Conservation (phyloP, 2,329 filamentous ascomycete genomes). For the Remersonia thermophila region DNA sequence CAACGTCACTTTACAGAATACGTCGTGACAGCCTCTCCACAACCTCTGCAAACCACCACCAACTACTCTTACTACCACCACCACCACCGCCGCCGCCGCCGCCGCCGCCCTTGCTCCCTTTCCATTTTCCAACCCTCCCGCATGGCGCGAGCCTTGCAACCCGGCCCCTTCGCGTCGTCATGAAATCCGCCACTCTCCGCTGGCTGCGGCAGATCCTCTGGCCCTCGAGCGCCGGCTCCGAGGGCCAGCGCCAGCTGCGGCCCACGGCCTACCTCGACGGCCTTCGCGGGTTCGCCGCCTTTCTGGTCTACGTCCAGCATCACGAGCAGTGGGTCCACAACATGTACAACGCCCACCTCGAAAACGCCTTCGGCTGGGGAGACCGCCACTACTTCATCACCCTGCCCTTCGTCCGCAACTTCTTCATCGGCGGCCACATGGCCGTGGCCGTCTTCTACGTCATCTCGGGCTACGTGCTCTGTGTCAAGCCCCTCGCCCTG, state of each 20-base stretch:
- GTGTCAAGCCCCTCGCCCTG: slow-evolving; percentile 34
- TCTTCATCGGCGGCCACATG: slow-evolving; percentile 51
- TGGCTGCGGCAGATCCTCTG: slow-evolving; percentile 13
- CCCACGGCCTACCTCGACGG: slow-evolving; percentile 53
- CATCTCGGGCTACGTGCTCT: slow-evolving; percentile 40
- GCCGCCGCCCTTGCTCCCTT: too few species aligned
- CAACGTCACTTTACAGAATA: too few species aligned
- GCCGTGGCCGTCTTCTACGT: slow-evolving; percentile 43
- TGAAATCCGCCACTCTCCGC: slow-evolving; percentile 14
- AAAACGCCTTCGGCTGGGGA: slow-evolving; percentile 40
- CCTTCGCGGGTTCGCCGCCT: slow-evolving; percentile 51
- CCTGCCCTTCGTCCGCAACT: slow-evolving; percentile 45
- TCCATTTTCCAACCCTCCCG: neutral
- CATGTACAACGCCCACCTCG: slow-evolving; percentile 27
- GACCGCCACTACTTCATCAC: slow-evolving; percentile 35
- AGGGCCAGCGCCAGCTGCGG: slow-evolving; percentile 22
- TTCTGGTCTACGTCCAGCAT: slow-evolving; percentile 53
- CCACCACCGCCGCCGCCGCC: too few species aligned
- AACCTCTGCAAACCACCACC: too few species aligned
- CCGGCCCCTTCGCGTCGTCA: slow-evolving; percentile 2
- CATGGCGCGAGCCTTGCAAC: slow-evolving; percentile 1
- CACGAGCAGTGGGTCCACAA: slow-evolving; percentile 45
- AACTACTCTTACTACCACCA: too few species aligned
- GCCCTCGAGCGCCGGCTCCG: slow-evolving; percentile 8
- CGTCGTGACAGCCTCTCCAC: too few species aligned